Percentiles rank a stretch among this genome's conserved stretches.
Evolutionary conservation across 2,329 filamentous ascomycete species (phyloP).

Genomic region (Fusarium sp.): DNA sequence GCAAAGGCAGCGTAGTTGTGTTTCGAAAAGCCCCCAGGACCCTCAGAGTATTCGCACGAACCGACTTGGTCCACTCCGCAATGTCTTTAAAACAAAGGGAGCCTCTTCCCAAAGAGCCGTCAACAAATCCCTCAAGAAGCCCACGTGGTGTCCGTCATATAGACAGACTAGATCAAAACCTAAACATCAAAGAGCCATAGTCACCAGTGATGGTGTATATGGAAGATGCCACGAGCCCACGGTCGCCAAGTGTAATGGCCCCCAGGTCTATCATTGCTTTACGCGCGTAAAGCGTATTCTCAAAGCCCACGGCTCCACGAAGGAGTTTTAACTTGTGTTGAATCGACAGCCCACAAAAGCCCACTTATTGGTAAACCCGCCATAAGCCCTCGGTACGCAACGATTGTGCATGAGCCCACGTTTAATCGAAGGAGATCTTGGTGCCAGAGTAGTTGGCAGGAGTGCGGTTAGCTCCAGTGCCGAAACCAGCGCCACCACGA

Average conservation of each 20-base stretch:
- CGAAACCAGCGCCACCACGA: slow-evolving; percentile 32
- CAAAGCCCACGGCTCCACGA: slow-evolving; percentile 63
- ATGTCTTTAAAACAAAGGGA: slow-evolving; percentile 28
- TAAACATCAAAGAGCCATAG: slow-evolving; percentile 51
- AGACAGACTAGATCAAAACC: slow-evolving; percentile 44
- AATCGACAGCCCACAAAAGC: slow-evolving; percentile 68
- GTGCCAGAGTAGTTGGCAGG: slow-evolving; percentile 68
- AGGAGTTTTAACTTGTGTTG: slow-evolving; percentile 54
- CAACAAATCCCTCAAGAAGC: slow-evolving; percentile 57
- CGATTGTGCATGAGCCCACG: slow-evolving; percentile 45
- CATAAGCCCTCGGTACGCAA: slow-evolving; percentile 58
- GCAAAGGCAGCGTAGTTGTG: slow-evolving; percentile 32
- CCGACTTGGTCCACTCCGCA: slow-evolving; percentile 49
- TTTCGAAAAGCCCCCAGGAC: slow-evolving; percentile 53
- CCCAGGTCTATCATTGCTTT: slow-evolving; percentile 66
- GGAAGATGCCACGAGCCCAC: slow-evolving; percentile 54
- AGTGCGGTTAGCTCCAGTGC: slow-evolving; percentile 37
- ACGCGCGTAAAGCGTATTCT: slow-evolving; percentile 57
- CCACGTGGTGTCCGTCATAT: slow-evolving; percentile 47
- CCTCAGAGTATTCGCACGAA: slow-evolving; percentile 52
- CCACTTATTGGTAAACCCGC: slow-evolving; percentile 55
- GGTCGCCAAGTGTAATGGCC: slow-evolving; percentile 57
- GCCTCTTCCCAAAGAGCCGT: slow-evolving; percentile 49
- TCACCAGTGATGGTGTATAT: slow-evolving; percentile 34
- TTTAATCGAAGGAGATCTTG: slow-evolving; percentile 77